Base-by-base conservation (phyloP, 768 basidiomycete species). In the Trametes gibbosa region DNA sequence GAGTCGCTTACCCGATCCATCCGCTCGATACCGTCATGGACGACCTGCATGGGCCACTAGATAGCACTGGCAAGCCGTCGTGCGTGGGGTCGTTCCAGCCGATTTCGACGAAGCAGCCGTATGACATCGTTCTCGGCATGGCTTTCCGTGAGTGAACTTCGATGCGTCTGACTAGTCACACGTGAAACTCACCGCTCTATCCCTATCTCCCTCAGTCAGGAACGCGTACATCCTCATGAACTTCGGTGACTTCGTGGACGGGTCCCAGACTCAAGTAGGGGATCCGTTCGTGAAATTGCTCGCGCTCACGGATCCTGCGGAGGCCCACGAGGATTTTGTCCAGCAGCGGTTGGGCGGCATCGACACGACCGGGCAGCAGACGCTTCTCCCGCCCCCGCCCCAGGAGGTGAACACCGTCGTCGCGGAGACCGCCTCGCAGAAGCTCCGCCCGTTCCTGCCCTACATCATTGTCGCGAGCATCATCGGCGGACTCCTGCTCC, bases 21-120 rank as follows among this genome's bases (percentile, higher is more conserved):
- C 74, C 74, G 0, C 65, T 76, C 10, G 75, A 76, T 61, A 69
- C 69, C 21, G 65, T 61, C 39, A 53, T 66, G 52, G 67, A 63
- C 24, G 55, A 59, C n/a, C 35, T 69, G 2, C 37, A 34, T 17
- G 58, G 40, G 10, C 52, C 58, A 27, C 59, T 65, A 12, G 64
- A 69, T 49, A 39, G 53, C 7, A 50, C 58, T 23, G 73, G 73
- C 2, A 65, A 63, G 17, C 58, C 60, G 7, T 50, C 64, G 21
- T 74, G 73, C 60, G 53, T 70, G n/a, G 73, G 73, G 21, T 54
- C 70, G 50, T 74, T 73, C 65, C 73, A 71, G 62, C 70, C 72
- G 3, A 50, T 55, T 25, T 39, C 66, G 1, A 23, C 32, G 1
- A 46, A 60, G 1, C 47, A 54, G 23, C 50, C 58, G 19, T 74